Evolutionary conservation across 1,139 yeast genomes (phyloP), one percentile per base, ranked within the genome.

Genomic region (Zygotorulaspora mrakii): DNA sequence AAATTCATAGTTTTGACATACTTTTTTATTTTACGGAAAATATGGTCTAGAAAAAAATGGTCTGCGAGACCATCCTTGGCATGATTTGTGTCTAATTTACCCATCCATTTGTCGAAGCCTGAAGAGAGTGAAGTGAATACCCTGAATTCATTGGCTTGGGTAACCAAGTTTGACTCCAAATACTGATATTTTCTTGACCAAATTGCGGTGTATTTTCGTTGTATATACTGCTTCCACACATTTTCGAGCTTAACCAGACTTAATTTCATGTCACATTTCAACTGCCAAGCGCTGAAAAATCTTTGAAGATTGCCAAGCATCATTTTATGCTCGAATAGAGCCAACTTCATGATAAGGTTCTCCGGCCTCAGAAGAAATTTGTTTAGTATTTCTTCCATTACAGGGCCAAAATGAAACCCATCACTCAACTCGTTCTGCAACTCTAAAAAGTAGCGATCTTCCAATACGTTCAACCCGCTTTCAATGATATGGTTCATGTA

Each of bases 331-430:
- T 52, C 52, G 24, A 49, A 45, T 7, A 42, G 37, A 7, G 58
- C 51, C 23, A 56, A 36, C 36, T 43, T 49, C 53, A 54, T 50
- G 6, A 45, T 38, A 10, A 48, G 20, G 36, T 50, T 57, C 21
- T 49, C 47, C 3, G 61, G 61, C 4, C 45, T 29, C 2, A 55
- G 28, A 11, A 55, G 35, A 31, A 57, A 54, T 12, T 40, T 47
- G 16, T 49, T 42, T 9, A 57, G 32, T 18, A 56, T 45, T 5
- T 47, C 46, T 31, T 52, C 47, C 38, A 54, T 37, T 5, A 35
- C 31, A 1, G 48, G 30, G 5, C 55, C 45, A 30, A 54, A 36
- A 4, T 44, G 47, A 26, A 39, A 52, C n/a, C 47, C 43, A 17
- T 46, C 43, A 17, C 43, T 41, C 14, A 57, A 31, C 32, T 55